phyloP scores from a whole-genome alignment of 768 basidiomycete genomes.

The Melanogaster broomeanus region DNA sequence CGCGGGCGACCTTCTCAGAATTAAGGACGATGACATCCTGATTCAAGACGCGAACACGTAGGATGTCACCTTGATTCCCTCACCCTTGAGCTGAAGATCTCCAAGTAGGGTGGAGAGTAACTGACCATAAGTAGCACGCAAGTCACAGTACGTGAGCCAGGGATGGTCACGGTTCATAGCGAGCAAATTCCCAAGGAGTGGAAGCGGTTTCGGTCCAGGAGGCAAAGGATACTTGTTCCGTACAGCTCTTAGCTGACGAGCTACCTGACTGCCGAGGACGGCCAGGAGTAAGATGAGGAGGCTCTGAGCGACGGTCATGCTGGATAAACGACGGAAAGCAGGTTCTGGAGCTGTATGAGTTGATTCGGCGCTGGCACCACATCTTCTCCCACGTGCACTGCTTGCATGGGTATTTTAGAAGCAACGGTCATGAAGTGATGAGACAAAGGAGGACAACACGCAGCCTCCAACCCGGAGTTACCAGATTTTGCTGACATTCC shows the following conservation, averaged over 20 bases:
- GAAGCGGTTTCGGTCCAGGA: slow-evolving; percentile 49
- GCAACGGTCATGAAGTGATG: too few relatives aligned
- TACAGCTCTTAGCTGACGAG: neutral
- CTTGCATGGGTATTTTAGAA: too few relatives aligned
- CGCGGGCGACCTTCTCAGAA: slow-evolving; percentile 37
- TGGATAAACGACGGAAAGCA: too few relatives aligned
- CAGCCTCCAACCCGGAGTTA: too few relatives aligned
- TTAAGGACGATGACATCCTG: slow-evolving; percentile 46
- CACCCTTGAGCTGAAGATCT: neutral
- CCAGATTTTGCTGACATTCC: too few relatives aligned
- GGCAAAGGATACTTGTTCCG: slow-evolving; percentile 37
- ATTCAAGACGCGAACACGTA: slow-evolving; percentile 40
- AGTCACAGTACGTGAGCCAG: slow-evolving; percentile 29
- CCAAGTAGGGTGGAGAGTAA: neutral
- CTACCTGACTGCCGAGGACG: neutral
- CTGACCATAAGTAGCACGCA: slow-evolving; percentile 27
- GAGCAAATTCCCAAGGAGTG: slow-evolving; percentile 49
- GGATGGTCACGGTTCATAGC: slow-evolving; percentile 36
- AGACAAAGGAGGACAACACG: too few relatives aligned
- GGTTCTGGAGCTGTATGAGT: too few relatives aligned
- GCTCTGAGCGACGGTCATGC: neutral
- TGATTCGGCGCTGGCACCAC: too few relatives aligned
- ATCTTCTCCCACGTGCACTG: too few relatives aligned
- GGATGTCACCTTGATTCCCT: slow-evolving; percentile 38
- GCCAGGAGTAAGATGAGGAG: neutral